Percentiles rank a stretch among this genome's conserved stretches.
Evolutionary conservation across 176 grass and related monocot genomes (phyloP).

Genomic region (Aegilops speltoides): DNA sequence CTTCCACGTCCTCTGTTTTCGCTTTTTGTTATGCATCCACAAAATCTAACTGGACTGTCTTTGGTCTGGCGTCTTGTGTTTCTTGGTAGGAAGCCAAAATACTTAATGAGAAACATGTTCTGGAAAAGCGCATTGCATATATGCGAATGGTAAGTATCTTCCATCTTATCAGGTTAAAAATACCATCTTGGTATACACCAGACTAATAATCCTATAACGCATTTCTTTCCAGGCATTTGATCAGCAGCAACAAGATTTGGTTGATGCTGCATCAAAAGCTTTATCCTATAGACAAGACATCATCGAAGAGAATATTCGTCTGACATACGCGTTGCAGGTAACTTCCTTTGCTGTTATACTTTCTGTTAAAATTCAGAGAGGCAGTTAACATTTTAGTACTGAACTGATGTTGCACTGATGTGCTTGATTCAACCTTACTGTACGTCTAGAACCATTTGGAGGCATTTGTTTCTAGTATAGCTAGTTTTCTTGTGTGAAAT

Average conservation of each 20-base stretch:
- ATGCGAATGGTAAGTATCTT: constrained; percentile 77
- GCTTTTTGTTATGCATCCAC: neutral
- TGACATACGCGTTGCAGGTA: constrained; percentile 95
- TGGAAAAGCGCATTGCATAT: constrained; percentile 93
- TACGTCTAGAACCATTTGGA: neutral
- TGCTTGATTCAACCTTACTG: neutral
- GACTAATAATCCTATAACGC: neutral
- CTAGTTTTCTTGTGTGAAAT: constrained; percentile 13
- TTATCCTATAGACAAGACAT: constrained; percentile 98
- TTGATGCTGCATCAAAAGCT: constrained; percentile 96
- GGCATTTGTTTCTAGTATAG: neutral
- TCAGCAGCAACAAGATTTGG: constrained; percentile 95
- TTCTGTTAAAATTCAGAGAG: neutral
- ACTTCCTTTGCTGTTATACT: neutral
- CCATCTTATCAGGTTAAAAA: neutral
- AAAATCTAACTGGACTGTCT: too few relatives aligned
- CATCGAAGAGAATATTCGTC: constrained; percentile 94
- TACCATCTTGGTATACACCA: neutral
- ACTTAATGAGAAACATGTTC: constrained; percentile 77
- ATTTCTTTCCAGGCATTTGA: constrained; percentile 67
- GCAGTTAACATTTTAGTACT: neutral
- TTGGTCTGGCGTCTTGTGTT: neutral
- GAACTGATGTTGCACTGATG: neutral
- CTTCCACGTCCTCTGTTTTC: neutral
- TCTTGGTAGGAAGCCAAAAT: constrained; percentile 83